Evolutionary conservation across 2,329 filamentous ascomycete species (phyloP), one percentile per base, ranked within the genome.

Genomic region (Torrubiella hemipterigena): DNA sequence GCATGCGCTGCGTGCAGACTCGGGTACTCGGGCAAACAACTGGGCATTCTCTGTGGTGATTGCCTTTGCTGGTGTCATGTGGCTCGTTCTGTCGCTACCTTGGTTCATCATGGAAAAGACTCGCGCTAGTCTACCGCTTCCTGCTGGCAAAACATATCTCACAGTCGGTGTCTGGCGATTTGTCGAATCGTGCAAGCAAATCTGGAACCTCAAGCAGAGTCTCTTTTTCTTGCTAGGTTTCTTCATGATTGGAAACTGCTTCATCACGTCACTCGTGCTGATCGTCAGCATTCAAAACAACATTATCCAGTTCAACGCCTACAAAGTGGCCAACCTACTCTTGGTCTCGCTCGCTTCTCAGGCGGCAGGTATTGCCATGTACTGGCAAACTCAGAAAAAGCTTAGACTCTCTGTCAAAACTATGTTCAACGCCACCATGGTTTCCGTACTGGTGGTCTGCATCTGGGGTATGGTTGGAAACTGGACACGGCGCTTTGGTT

Each of bases 21-120:
- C 61, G 4, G 70, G 66, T 41, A 50, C 58, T 5, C 65, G 55
- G 4, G 70, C 73, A 43, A 81, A 81, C 46, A 78, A 77, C 39
- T 77, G 71, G 68, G 76, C 73, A 0, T 46, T 78, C 3, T 72
- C 65, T 6, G 74, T 80, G 0, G 57, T 78, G 8, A 73, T 81
- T 30, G 73, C 76, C 0, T 79, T 79, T 41, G 69, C 66, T 2
- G 74, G 69, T 1, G 74, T 68, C 2, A 63, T 73, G 28, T 81
- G 76, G 77, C 47, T 81, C 6, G 51, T 72, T 0, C 58, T 79
- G 17, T 70, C 73, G 0, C 50, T 81, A 5, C 75, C 77, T 0
- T 81, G 77, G 76, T 81, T 81, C 43, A 34, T 74, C 3, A 42
- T 76, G 4, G 76, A 81, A 43, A 78, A 79, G 52, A 58, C 62